Evolutionary conservation across 1,139 yeast species (phyloP).

Genomic region (Scheffersomyces illinoinensis): DNA sequence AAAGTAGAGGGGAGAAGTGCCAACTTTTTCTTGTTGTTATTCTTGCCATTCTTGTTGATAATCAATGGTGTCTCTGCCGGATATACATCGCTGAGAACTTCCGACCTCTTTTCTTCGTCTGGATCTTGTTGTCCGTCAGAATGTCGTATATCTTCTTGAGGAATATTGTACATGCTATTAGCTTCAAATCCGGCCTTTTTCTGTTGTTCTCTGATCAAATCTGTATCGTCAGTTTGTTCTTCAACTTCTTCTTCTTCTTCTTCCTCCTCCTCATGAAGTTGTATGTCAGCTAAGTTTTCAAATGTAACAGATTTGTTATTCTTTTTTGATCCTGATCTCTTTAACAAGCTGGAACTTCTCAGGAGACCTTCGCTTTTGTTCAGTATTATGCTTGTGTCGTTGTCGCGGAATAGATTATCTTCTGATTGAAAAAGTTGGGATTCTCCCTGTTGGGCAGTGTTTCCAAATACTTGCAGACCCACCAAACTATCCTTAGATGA

Average conservation of each 20-base stretch:
- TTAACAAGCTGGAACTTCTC: slow-evolving; percentile 10
- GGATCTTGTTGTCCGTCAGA: slow-evolving; percentile 9
- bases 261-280: slow-evolving; percentile 25
- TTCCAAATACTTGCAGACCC: neutral
- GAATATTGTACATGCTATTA: slow-evolving; percentile 21
- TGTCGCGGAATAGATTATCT: neutral
- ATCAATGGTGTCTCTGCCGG: slow-evolving; percentile 41
- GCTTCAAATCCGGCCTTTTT: slow-evolving; percentile 17
- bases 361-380: slow-evolving; percentile 2
- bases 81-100: slow-evolving; percentile 45
- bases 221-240: slow-evolving; percentile 11
- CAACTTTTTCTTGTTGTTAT: slow-evolving; percentile 17
- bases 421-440: neutral
- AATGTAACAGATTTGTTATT: slow-evolving; percentile 42
- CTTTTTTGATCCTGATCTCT: slow-evolving; percentile 9
- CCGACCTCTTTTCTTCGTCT: slow-evolving; percentile 33
- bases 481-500: slow-evolving; percentile 16
- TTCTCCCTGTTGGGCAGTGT: neutral
- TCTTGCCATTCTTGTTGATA: slow-evolving; percentile 29
- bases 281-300: slow-evolving; percentile 34
- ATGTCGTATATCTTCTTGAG: slow-evolving; percentile 19
- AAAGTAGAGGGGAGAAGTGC: slow-evolving; percentile 14
- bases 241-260: slow-evolving; percentile 20
- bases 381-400: neutral
- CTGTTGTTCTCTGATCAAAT: slow-evolving; percentile 13